These are phyloP conservation scores for Albophoma yamanashiensis DNA, from an alignment of 2,329 filamentous ascomycete species.

Conservation along the genomic window DNA sequence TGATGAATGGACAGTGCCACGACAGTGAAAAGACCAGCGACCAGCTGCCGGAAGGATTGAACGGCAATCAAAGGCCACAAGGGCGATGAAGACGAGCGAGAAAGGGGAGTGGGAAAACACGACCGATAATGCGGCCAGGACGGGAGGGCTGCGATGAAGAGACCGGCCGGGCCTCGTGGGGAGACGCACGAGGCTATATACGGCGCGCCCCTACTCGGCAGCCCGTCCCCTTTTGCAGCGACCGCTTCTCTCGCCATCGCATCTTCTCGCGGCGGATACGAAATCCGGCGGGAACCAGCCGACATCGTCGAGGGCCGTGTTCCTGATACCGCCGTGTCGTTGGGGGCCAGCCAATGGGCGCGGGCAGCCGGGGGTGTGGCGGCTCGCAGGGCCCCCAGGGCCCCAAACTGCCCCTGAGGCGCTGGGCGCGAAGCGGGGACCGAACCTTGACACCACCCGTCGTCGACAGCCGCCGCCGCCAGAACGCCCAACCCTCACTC, in stretches of 20 bases:
- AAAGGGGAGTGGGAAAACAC: constrained; percentile 1
- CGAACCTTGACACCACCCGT: not conserved
- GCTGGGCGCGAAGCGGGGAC: not conserved
- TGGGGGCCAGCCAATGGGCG: constrained; percentile 4
- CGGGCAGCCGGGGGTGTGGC: not conserved
- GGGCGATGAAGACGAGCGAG: constrained; percentile 1
- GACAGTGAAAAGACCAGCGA: constrained; percentile 11
- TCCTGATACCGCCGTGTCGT: constrained; percentile 2
- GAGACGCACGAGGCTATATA: constrained; percentile 12
- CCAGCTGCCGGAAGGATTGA: constrained; percentile 23
- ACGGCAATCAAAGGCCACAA: constrained; percentile 10
- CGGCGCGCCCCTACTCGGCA: not conserved
- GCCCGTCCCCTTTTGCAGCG: not conserved
- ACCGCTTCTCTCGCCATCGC: not conserved
- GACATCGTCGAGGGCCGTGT: not conserved
- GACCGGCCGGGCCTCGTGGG: not conserved
- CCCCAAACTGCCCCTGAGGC: not conserved
- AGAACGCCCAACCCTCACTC: not conserved
- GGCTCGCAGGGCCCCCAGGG: not conserved
- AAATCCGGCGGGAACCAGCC: not conserved
- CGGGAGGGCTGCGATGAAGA: not conserved
- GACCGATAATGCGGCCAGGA: not conserved
- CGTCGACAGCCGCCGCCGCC: not conserved
- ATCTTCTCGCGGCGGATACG: not conserved
- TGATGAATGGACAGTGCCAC: constrained; percentile 1